Evolutionary conservation across 2,329 filamentous ascomycete genomes (phyloP), one percentile per base, ranked within the genome.

Genomic region (Aspergillus fijiensis): DNA sequence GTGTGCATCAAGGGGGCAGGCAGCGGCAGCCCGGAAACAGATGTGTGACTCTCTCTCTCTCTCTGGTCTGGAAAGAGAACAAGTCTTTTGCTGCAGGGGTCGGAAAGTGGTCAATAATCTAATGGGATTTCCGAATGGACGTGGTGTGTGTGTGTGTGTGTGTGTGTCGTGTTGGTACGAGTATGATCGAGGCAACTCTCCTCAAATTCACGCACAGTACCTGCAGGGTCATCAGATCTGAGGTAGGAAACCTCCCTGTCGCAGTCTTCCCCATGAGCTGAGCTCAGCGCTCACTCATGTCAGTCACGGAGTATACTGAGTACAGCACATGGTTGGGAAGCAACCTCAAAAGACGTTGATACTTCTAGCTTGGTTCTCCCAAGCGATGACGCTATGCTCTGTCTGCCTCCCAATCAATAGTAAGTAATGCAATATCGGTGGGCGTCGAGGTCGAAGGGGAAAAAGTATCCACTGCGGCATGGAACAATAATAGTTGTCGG

Each of bases 1-100:
- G 16, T 7, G 27, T 6, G 14, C 42, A 62, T 48, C n/a, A 47
- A 48, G 27, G 45, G 52, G 27, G 42, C 14, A 33, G 5, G 5
- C 16, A 33, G 35, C 12, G 7, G 27, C 27, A 29, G 27, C 2
- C 16, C 19, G 47, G 51, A 50, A 35, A 55, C 52, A 55, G 47
- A 52, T 57, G 60, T 60, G 54, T 57, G 39, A 62, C 60, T 60
- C 27, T 27, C 27, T 29, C 51, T 57, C 60, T 62, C 27, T 29
- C 27, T 29, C 51, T 49, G 49, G n/a, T 48, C 53, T 45, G 50
- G 27, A 19, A 33, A 33, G 6, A 47, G 7, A 21, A 57, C 45
- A 21, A 49, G 31, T 55, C 42, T 31, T 39, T 42, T 23, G 49
- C 49, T 60, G 57, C 57, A 60, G 50, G 60, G 60, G 23, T 21